Conservation (phyloP, 345 rosid genomes). For the Citrus hindsii region DNA sequence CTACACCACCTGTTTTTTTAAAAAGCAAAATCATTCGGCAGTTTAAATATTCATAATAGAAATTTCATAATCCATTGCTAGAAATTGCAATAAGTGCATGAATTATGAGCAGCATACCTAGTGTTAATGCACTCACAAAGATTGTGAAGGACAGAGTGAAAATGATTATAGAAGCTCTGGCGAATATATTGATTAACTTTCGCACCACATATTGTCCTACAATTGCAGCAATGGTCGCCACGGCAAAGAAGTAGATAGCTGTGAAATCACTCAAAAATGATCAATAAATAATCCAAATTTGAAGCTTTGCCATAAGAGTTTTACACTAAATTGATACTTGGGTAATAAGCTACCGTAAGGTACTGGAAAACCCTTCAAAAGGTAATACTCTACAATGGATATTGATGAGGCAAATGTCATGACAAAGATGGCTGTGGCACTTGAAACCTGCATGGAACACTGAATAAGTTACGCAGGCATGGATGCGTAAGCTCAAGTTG, state of each 20-base stretch:
- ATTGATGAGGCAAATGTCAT: no score
- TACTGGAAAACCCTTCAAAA: conserved; percentile 45
- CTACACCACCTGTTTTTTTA: conserved; percentile 28
- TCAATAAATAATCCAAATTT: neutral
- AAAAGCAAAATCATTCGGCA: no score
- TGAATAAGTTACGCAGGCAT: no score
- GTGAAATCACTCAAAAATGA: neutral
- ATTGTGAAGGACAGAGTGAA: conserved; percentile 33
- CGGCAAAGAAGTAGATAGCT: conserved; percentile 32
- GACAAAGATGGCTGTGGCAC: no score
- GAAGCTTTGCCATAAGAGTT: no score
- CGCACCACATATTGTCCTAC: conserved; percentile 31
- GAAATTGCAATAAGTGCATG: no score
- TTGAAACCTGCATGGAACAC: no score
- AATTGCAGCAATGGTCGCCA: conserved; percentile 33
- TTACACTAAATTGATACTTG: no score
- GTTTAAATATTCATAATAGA: no score
- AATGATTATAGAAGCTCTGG: conserved; percentile 36
- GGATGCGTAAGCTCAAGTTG: no score
- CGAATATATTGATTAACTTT: conserved; percentile 24
- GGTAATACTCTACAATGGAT: conserved; percentile 40
- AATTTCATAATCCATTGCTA: no score
- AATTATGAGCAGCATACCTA: conserved; percentile 16
- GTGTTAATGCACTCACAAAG: conserved; percentile 28
- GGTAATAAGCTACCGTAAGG: conserved; percentile 34